These are phyloP conservation scores for Tolypocladium tropicale DNA, from an alignment of 2,329 filamentous ascomycete genomes.

Conservation along the genomic window DNA sequence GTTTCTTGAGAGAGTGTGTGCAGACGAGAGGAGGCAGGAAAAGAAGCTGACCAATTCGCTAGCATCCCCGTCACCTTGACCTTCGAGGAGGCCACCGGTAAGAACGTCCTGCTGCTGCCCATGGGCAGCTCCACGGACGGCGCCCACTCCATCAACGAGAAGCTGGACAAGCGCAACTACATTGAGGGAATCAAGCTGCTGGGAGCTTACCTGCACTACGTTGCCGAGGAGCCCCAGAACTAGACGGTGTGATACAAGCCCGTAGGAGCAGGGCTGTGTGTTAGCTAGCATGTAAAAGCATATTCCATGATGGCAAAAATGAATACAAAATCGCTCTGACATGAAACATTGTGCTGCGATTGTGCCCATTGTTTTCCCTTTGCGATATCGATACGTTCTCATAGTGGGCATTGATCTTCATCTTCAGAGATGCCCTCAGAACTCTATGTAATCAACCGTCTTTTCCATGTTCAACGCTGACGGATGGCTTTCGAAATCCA, in stretches of 20 bases:
- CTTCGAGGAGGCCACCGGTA: slow-evolving; percentile 94
- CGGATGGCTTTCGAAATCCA: neutral
- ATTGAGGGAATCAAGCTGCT: slow-evolving; percentile 96
- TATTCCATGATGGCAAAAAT: neutral
- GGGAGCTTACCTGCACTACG: slow-evolving; percentile 91
- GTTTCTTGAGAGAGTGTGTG: neutral
- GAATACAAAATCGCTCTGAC: neutral
- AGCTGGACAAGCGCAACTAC: slow-evolving; percentile 93
- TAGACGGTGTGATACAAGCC: slow-evolving; percentile 10
- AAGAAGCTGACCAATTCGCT: neutral
- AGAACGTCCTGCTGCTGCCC: slow-evolving; percentile 90
- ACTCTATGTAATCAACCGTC: neutral
- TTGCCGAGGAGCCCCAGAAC: slow-evolving; percentile 69
- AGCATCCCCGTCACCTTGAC: slow-evolving; percentile 95
- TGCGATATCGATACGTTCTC: no score
- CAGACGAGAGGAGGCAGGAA: neutral
- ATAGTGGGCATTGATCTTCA: no score
- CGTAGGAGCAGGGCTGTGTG: neutral
- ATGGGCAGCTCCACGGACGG: slow-evolving; percentile 97
- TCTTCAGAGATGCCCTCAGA: neutral
- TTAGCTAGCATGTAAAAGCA: neutral
- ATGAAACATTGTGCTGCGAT: neutral
- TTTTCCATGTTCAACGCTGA: neutral
- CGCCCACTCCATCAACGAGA: slow-evolving; percentile 97
- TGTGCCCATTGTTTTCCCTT: no score